phyloP scores from a whole-genome alignment of 176 grass and related monocot species.

The Eremochloa ophiuroides region DNA sequence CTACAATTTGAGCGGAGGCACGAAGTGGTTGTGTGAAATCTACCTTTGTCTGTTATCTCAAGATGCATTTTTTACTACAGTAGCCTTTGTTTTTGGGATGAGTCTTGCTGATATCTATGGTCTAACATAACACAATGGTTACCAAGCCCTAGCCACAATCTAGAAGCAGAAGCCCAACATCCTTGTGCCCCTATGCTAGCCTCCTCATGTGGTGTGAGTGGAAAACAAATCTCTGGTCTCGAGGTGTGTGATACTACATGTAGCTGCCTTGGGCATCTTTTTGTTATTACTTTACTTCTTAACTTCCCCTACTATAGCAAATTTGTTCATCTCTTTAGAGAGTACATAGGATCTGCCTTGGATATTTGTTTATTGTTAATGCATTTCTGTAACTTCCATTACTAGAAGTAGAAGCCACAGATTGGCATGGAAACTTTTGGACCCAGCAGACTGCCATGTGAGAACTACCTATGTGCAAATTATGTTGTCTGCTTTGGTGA shows the following conservation, averaged over 20 bases:
- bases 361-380: background rate
- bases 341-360: background rate
- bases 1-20: background rate
- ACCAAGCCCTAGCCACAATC: background rate
- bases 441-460: background rate
- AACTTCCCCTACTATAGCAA: background rate
- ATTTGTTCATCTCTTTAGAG: background rate
- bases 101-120: background rate
- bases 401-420: background rate
- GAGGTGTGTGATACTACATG: background rate
- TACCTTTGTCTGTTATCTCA: background rate
- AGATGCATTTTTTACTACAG: background rate
- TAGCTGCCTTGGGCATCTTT: background rate
- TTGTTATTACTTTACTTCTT: background rate
- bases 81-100: background rate
- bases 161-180: background rate
- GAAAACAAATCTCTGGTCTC: background rate
- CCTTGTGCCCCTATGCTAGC: background rate
- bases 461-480: background rate
- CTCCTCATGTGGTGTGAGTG: background rate
- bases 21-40: background rate
- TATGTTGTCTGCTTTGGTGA: slow-evolving; percentile 18
- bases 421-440: background rate
- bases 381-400: background rate
- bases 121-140: no score